A percentile compares a stretch with the other conserved stretches of the same genome.
Evolutionary conservation across 2,329 filamentous ascomycete species (phyloP).

Genomic region (Furcasterigmium furcatum): DNA sequence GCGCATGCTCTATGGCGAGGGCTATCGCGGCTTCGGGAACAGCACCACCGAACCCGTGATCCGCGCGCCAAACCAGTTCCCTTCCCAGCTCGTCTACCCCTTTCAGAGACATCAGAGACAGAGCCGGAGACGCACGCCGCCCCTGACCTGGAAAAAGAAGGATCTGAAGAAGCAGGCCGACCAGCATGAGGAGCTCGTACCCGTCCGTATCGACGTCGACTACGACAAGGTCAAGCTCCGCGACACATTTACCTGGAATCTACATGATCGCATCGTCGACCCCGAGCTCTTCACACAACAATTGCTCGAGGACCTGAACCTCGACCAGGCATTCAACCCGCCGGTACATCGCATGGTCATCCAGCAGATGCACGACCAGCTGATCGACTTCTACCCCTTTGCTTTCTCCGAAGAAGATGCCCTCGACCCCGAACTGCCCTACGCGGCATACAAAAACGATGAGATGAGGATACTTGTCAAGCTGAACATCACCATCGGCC

Average conservation of each 20-base stretch:
- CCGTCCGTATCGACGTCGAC: slow-evolving; percentile 88
- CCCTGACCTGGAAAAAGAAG: slow-evolving; percentile 72
- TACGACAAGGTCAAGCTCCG: slow-evolving; percentile 93
- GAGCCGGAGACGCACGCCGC: slow-evolving; percentile 71
- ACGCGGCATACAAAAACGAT: slow-evolving; percentile 95
- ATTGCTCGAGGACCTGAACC: slow-evolving; percentile 84
- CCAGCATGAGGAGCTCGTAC: slow-evolving; percentile 86
- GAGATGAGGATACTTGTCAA: slow-evolving; percentile 97
- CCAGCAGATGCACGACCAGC: slow-evolving; percentile 79
- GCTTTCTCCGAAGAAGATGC: slow-evolving; percentile 87
- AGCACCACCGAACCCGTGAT: slow-evolving; percentile 64
- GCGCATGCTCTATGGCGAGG: slow-evolving; percentile 61
- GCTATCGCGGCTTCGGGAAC: slow-evolving; percentile 89
- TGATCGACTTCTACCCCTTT: slow-evolving; percentile 91
- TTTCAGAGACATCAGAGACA: slow-evolving; percentile 65
- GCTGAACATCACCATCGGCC: slow-evolving; percentile 94
- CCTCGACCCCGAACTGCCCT: slow-evolving; percentile 84
- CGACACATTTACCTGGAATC: slow-evolving; percentile 98
- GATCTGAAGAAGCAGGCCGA: slow-evolving; percentile 85
- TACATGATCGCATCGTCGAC: slow-evolving; percentile 82
- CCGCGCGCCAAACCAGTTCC: slow-evolving; percentile 10
- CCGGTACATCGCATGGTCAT: slow-evolving; percentile 38
- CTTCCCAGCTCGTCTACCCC: slow-evolving; percentile 66
- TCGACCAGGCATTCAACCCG: slow-evolving; percentile 53
- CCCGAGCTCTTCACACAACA: slow-evolving; percentile 83